Evolutionary conservation across 2,329 filamentous ascomycete genomes (phyloP).

Genomic region (Fusarium protoensiforme): DNA sequence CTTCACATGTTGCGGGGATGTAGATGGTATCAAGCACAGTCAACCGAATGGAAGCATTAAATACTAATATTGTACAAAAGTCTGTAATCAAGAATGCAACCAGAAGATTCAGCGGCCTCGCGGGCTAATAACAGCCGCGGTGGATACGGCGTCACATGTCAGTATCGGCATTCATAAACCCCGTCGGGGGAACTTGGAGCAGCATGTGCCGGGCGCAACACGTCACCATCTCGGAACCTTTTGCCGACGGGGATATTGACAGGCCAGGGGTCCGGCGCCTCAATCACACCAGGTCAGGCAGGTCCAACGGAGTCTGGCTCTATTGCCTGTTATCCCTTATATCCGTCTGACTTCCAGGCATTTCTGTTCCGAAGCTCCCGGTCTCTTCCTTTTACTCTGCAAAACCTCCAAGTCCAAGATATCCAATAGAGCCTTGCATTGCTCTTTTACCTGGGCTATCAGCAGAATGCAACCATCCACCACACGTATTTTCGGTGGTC

Average conservation of each 20-base stretch:
- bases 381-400: not conserved
- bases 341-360: not conserved
- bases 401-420: not conserved
- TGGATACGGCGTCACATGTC: not conserved
- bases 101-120: not conserved
- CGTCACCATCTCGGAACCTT: slow-evolving; percentile 1
- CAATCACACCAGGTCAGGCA: not conserved
- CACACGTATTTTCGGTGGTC: not conserved
- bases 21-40: not conserved
- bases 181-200: not conserved
- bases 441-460: not conserved
- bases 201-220: not conserved
- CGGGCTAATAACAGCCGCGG: not conserved
- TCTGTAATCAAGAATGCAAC: not conserved
- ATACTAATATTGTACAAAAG: not conserved
- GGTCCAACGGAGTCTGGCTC: not conserved
- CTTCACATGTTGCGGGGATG: not conserved
- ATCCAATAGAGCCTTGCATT: not conserved
- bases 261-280: not conserved
- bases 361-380: not conserved
- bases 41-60: not conserved
- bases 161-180: not conserved
- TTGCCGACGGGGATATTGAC: not conserved
- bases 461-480: slow-evolving; percentile 13
- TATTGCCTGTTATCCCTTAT: not conserved